Conservation (phyloP, 768 basidiomycete genomes). For the Mycena alexandri region DNA sequence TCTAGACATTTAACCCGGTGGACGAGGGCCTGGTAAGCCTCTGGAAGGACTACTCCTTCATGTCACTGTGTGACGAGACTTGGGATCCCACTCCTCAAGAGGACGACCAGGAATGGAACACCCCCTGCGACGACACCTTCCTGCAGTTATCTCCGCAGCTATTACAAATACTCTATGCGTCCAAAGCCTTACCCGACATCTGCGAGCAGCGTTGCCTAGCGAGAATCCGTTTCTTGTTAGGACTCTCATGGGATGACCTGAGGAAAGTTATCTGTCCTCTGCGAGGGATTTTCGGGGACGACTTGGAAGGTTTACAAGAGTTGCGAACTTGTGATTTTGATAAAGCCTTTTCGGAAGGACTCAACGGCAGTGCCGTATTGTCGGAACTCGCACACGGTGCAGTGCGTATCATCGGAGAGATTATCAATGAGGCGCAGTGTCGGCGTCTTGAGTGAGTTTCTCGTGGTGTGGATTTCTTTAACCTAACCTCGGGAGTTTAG, state of each 20-base stretch:
- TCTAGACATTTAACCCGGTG: not conserved
- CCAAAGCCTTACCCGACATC: not conserved
- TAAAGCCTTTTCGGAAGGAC: not conserved
- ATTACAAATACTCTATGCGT: not conserved
- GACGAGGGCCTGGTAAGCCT: not conserved
- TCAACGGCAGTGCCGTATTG: not conserved
- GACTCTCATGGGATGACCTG: not conserved
- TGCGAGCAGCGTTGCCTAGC: not conserved
- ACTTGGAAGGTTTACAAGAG: not conserved
- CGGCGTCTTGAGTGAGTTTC: not conserved
- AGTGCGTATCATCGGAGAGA: not conserved
- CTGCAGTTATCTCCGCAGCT: not conserved
- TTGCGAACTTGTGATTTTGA: not conserved
- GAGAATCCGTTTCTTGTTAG: not conserved
- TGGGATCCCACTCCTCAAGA: no score
- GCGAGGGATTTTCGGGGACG: not conserved
- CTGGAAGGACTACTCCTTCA: conserved; percentile 12
- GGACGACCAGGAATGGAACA: no score
- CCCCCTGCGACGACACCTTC: no score
- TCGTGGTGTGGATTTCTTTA: not conserved
- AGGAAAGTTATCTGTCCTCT: conserved; percentile 2
- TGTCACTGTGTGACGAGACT: not conserved
- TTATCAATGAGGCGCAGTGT: not conserved
- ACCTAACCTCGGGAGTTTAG: conserved; percentile 6
- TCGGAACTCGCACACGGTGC: not conserved